Base-by-base conservation (phyloP, 352 stramenopile genomes). In the Phytophthora europaea region DNA sequence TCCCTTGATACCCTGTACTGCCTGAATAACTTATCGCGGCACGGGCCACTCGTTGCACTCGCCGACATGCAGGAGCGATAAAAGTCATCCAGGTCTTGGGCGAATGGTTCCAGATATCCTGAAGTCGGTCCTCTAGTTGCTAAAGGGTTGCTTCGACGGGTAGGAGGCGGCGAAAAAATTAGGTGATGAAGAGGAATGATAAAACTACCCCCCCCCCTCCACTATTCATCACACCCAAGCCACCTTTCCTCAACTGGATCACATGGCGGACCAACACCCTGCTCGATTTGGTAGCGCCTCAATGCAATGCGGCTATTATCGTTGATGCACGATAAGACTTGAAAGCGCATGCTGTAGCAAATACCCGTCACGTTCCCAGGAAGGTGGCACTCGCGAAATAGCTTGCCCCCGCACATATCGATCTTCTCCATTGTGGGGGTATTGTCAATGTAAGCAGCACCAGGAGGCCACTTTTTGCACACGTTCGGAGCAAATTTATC, bases 241-340 rank as follows among this genome's bases (percentile, higher is more conserved):
- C 79, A 83, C 10, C 64, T 71, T 45, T 85, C 73, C 6, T 74
- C 72, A 1, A 63, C 40, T 12, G 65, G 50, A 22, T 85, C 75
- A 23, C 75, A 85, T 9, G 23, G 16, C 3, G 23, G 51, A 3
- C 73, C 79, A 1, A 72, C 61, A 6, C 54, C 54, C 28, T 67
- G 67, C 3, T 76, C 57, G 7, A 80, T 81, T 31, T 76, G 63
- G 5, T 63, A 53, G 9, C 52, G 55, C 4, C 78, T 72, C 7
- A 85, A 61, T 20, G 34, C 28, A 31, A 81, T 72, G 9, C 59
- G 55, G 2, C 33, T 58, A 9, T 65, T 34, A 3, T 82, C 64
- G 13, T 43, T 6, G 9, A 70, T 40, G 23, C 75, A 85, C 15
- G 70, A 58, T 20, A 85, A 34, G 4, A 70, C 69, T 36, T 81